Base-by-base conservation (phyloP, 2,329 filamentous ascomycete genomes). In the Neodidymelliopsis sp. region DNA sequence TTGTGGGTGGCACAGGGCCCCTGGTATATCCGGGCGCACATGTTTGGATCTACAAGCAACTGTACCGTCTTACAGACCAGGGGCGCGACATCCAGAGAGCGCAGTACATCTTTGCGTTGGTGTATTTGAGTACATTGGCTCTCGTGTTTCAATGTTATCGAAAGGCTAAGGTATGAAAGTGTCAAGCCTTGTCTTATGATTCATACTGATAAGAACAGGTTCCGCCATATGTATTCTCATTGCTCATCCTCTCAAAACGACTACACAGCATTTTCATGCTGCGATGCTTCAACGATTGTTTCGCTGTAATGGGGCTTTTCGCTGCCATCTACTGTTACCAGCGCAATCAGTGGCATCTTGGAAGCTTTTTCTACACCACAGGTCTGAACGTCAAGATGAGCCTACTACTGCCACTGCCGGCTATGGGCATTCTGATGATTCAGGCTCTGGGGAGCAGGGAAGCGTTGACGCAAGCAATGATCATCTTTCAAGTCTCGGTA, bases 361-460 rank as follows among this genome's bases (percentile, higher is more conserved):
- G 87, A 6, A 86, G 85, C 38, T 70, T 91, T 12, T 77, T 85
- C 38, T 97, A 89, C 77, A 88, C 87, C 39, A 81, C 85, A 64
- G 93, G 91, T 1, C 75, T 99, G 10, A 91, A 90, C n/a, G 84
- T 94, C 62, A 99, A 99, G 77, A 99, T 99, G 94, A 90, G 89
- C 11, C 73, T 97, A 37, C 79, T 99, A 30, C 80, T 99, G 29
- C 84, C 86, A 6, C 81, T 95, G 30, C 94, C 94, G 1, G 91
- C 90, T 0, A 81, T 97, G 40, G 91, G 84, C 1, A 73, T 91
- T 7, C 76, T 96, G 24, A 79, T 95, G 25, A 84, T 95, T 53
- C 83, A 95, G 41, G 88, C 85, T 11, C 75, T 86, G 47, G 90
- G 91, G 0, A 80, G 90, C 46, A 70, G 77, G 42, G 79, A 82